Evolutionary conservation across 1,139 yeast genomes (phyloP).

Genomic region (Debaryomyces sp.): DNA sequence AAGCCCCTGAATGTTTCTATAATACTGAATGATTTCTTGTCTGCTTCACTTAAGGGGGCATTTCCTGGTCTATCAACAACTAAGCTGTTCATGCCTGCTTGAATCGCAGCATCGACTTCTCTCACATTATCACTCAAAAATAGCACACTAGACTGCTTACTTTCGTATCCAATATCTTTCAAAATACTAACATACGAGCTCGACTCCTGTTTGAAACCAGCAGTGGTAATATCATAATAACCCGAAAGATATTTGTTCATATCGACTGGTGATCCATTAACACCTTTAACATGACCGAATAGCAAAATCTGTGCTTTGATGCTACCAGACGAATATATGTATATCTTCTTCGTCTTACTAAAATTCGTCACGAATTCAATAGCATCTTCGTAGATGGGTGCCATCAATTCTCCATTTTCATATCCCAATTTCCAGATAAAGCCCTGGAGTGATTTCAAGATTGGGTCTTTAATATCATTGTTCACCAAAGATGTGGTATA

Average conservation of each 20-base stretch:
- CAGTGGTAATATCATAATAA: conserved; percentile 83
- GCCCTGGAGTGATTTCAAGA: conserved; percentile 81
- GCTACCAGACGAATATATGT: conserved; percentile 91
- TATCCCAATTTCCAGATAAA: conserved; percentile 82
- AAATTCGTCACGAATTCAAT: conserved; percentile 53
- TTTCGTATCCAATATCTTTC: conserved; percentile 38
- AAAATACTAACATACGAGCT: conserved; percentile 63
- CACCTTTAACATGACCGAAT: conserved; percentile 59
- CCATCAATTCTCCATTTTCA: conserved; percentile 67
- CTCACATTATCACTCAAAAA: conserved; percentile 76
- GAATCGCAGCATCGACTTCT: conserved; percentile 72
- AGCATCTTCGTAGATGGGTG: conserved; percentile 81
- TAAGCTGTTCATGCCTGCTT: conserved; percentile 61
- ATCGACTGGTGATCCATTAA: conserved; percentile 36
- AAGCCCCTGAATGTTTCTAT: conserved; percentile 23
- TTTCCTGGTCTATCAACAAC: conserved; percentile 81
- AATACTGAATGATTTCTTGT: conserved; percentile 21
- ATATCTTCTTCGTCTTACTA: conserved; percentile 38
- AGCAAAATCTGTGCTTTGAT: conserved; percentile 81
- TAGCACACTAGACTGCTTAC: conserved; percentile 38
- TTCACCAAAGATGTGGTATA: conserved; percentile 62
- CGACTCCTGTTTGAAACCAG: conserved; percentile 69
- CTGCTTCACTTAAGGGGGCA: conserved; percentile 46
- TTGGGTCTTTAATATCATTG: conserved; percentile 76
- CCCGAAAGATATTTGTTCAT: conserved; percentile 59